Evolutionary conservation across 495 filamentous ascomycete genomes (phyloP), one percentile per base, ranked within the genome.

Genomic region (Jackrogersella minutella): DNA sequence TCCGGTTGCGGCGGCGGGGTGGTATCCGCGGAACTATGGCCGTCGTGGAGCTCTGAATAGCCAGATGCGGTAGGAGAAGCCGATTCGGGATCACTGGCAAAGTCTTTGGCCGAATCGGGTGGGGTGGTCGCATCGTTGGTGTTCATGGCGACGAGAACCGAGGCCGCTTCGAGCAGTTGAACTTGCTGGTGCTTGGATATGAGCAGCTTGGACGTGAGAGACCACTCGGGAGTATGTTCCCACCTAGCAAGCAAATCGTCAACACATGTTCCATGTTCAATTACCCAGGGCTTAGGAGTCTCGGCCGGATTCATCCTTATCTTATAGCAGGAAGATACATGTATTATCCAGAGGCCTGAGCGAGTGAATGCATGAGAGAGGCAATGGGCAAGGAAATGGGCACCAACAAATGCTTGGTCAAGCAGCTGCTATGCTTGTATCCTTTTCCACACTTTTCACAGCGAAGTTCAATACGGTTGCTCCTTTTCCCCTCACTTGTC

Each of bases 351-450:
- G 46, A 56, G 64, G 64, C 65, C 64, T 70, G 64, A 66, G 55
- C 65, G 62, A 78, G 62, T 54, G 76, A 72, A 69, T 78, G 73
- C 72, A 73, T 70, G 73, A 66, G 60, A 75, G 69, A 72, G 63
- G 73, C 57, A 74, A 69, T 73, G 73, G 70, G 62, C 63, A 74
- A 70, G 79, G 81, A 78, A 82, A 78, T 80, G 86, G 83, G 85
- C 87, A 97, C 95, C 88, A 89, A 99, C 95, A 97, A 92, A 90
- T 99, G 95, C 87, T 99, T 99, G 77, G 92, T 95, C 84, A 99
- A 88, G 89, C 95, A 99, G 85, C 96, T 98, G 88, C 94, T 94
- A 87, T 99, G 95, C 89, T 99, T 99, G 88, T 99, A 99, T 81
- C 92, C 93, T 85, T 99, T 99, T 78, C 95, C 95, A 84, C 95